Conservation (phyloP, 2,329 filamentous ascomycete genomes). For the Botrytis fabae region DNA sequence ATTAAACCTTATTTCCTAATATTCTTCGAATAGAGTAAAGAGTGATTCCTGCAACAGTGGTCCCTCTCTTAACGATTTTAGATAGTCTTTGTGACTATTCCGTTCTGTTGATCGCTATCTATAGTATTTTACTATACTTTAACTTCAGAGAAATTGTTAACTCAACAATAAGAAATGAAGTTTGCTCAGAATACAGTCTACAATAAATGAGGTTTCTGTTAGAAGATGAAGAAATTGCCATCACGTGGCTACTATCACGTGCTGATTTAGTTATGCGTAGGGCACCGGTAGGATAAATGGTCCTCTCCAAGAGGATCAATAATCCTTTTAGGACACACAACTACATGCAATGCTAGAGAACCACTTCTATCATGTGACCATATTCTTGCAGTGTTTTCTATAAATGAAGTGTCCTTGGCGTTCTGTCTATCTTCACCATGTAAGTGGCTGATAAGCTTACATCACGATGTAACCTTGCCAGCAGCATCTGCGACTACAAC, state of each 20-base stretch:
- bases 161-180: neutral
- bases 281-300: no score
- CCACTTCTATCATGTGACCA: no score
- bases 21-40: neutral
- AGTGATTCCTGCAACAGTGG: neutral
- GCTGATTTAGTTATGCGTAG: no score
- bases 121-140: neutral
- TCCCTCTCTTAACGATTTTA: neutral
- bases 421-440: neutral
- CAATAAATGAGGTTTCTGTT: no score
- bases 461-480: neutral
- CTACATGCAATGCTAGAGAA: no score
- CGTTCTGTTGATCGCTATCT: neutral
- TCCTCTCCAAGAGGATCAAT: no score
- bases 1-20: no score
- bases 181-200: no score
- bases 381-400: neutral
- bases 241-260: no score
- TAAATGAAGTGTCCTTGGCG: neutral
- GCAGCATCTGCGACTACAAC: neutral
- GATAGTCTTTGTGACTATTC: neutral
- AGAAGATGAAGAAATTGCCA: no score
- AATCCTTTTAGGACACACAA: no score
- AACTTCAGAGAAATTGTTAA: neutral
- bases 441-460: neutral